Evolutionary conservation across 2,329 filamentous ascomycete genomes (phyloP), one percentile per base, ranked within the genome.

Genomic region (Polychaeton citri): DNA sequence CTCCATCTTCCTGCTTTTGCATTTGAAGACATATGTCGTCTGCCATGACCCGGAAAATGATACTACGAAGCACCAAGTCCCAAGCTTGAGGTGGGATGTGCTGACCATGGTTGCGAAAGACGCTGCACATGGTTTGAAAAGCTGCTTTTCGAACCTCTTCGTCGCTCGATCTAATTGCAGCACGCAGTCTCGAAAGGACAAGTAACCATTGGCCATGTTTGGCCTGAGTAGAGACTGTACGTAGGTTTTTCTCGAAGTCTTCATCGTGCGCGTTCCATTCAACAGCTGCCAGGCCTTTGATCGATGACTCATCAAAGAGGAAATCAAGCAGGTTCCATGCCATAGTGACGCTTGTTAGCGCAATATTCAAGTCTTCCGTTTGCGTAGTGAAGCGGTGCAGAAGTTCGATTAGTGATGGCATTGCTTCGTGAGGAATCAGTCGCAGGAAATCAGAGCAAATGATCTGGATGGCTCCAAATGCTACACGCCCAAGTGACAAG

Each of bases 311-410:
- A 16, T 60, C 59, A 38, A 74, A 69, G 15, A 96, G 66, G 44
- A 87, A 90, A 56, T 95, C 87, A 0, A 88, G 94, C 6, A 95
- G 72, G 36, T 88, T 87, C 85, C 87, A 95, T 57, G 94, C 93
- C 53, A 93, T 90, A 0, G 88, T 94, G 6, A 94, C 83, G 1
- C 87, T 90, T 74, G 90, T 96, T 18, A 98, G 66, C 0, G 88
- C 88, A 50, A 96, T 92, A 48, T 98, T 98, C 24, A 98, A 69
- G 52, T 98, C 90, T 46, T 93, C 83, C 44, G 79, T 72, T 57
- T 98, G 90, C 1, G 78, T 80, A 48, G 84, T 86, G 58, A 96
- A 98, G 44, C 81, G 79, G 51, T 85, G 84, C 16, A 98, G 71
- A 8, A 87, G 85, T 61, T 93, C 81, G 42, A 96, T 77, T 12